phyloP scores from a whole-genome alignment of 192 early-diverging fungal genomes.

The Dissophora globulifera region DNA sequence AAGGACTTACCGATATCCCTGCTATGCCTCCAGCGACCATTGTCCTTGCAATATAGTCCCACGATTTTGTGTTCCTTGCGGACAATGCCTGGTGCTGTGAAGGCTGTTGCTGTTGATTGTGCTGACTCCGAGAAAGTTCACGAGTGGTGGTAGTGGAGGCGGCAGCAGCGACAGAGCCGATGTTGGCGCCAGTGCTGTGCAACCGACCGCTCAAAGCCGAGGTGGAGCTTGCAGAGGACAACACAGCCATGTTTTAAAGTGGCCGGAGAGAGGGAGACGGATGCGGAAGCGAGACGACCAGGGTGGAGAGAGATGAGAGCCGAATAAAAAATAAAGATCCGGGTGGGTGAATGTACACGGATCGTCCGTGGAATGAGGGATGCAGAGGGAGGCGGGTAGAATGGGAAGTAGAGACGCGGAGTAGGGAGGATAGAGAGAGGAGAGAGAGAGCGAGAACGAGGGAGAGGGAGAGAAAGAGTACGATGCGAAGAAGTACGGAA shows the following conservation, averaged over 20 bases:
- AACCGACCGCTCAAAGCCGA: neutral
- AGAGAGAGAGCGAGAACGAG: neutral
- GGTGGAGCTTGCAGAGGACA: neutral
- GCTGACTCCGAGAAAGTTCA: neutral
- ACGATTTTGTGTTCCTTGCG: slow-evolving; percentile 22
- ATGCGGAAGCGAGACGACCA: too few species aligned
- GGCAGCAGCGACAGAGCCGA: too few species aligned
- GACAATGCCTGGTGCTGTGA: neutral
- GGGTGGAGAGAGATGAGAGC: too few species aligned
- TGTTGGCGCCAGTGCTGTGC: neutral
- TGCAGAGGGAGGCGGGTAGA: too few species aligned
- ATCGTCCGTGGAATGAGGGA: neutral
- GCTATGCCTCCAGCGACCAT: slow-evolving; percentile 32
- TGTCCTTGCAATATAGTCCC: slow-evolving; percentile 20
- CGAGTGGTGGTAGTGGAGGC: neutral
- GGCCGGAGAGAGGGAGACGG: neutral
- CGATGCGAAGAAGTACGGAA: neutral
- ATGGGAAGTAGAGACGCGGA: too few species aligned
- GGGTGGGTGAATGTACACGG: too few species aligned
- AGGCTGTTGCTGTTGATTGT: neutral
- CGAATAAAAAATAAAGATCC: neutral
- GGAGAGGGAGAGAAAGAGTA: neutral
- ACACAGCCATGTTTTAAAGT: slow-evolving; percentile 3
- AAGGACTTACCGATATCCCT: slow-evolving; percentile 20
- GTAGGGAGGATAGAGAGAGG: neutral